Conservation (phyloP, 73 alveolate genomes). For the Uronychia binucleata region DNA sequence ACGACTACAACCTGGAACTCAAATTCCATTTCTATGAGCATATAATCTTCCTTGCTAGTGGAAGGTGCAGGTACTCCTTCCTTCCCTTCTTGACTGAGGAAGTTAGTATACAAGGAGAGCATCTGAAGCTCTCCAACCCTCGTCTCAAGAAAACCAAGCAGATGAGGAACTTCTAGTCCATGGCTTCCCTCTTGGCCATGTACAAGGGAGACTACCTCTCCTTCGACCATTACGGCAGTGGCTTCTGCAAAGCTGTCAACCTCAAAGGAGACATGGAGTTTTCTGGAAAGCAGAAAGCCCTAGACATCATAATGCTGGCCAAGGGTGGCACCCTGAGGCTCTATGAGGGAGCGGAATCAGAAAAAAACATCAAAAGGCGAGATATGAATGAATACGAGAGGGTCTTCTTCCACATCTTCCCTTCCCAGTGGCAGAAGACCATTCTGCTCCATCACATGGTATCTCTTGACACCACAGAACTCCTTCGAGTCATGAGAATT, state of each 20-base stretch:
- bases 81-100: neutral
- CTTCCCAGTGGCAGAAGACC: neutral
- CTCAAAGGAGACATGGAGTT: neutral
- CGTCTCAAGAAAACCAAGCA: neutral
- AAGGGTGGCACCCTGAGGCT: neutral
- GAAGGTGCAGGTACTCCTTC: constrained; percentile 3
- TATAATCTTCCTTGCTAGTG: constrained; percentile 6
- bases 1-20: neutral
- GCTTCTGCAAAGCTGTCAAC: constrained; percentile 3
- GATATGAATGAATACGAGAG: neutral
- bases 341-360: too few species aligned
- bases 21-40: constrained; percentile 1
- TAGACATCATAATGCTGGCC: neutral
- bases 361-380: neutral
- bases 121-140: neutral
- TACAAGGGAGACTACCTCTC: neutral
- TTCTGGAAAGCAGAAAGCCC: neutral
- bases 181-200: constrained; percentile 1
- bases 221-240: neutral
- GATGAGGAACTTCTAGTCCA: neutral
- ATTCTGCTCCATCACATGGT: neutral
- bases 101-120: neutral
- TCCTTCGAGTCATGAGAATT: neutral
- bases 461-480: neutral
- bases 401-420: neutral